phyloP scores from a whole-genome alignment of 2,329 filamentous ascomycete genomes.

The Gnomoniopsis smithogilvyi region DNA sequence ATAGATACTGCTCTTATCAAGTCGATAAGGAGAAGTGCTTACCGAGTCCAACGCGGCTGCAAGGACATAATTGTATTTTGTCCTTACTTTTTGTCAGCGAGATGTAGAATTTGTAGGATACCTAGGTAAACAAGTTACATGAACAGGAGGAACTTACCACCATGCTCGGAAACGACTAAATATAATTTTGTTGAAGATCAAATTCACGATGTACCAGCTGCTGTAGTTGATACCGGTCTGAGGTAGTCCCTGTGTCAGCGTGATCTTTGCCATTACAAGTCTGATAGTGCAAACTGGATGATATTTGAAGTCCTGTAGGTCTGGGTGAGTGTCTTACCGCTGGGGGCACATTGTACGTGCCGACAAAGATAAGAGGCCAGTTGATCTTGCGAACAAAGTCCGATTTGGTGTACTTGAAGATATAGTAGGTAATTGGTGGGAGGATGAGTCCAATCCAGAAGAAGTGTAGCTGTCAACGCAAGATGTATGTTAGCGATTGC shows the following conservation, averaged over 20 bases:
- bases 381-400: constrained; percentile 33
- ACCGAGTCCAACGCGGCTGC: constrained; percentile 29
- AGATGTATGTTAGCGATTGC: neutral
- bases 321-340: constrained; percentile 18
- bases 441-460: constrained; percentile 45
- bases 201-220: constrained; percentile 40
- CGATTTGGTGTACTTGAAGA: constrained; percentile 35
- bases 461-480: constrained; percentile 35
- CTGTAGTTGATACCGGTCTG: constrained; percentile 31
- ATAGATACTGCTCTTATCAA: neutral
- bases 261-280: too few relatives aligned
- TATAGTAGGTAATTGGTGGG: constrained; percentile 38
- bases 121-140: neutral
- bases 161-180: constrained; percentile 40
- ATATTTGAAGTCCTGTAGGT: too few relatives aligned
- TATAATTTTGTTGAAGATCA: constrained; percentile 42
- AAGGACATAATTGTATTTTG: constrained; percentile 39
- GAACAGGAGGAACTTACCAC: constrained; percentile 27
- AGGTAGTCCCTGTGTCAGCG: neutral
- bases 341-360: constrained; percentile 36
- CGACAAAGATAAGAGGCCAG: constrained; percentile 34
- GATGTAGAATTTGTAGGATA: neutral
- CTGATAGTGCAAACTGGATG: too few relatives aligned
- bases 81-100: neutral
- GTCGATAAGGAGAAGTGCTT: neutral